These are phyloP conservation scores for Graphilbum fragrans DNA, from an alignment of 2,329 filamentous ascomycete species.

Conservation along the genomic window DNA sequence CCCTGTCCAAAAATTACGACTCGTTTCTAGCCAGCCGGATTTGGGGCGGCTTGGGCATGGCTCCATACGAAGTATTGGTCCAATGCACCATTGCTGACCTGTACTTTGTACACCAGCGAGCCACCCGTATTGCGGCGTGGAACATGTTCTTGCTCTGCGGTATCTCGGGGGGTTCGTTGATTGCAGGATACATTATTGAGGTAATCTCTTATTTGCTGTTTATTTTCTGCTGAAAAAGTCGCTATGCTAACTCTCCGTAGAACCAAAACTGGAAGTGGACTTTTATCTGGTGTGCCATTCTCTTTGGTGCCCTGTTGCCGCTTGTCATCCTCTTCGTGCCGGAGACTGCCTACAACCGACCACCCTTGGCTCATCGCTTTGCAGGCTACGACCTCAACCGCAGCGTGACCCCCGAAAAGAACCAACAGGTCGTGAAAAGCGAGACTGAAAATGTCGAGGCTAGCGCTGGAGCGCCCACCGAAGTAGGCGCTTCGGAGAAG, in stretches of 20 bases:
- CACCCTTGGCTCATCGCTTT: slow-evolving; percentile 4
- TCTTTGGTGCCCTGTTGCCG: slow-evolving; percentile 28
- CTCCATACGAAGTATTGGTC: slow-evolving; percentile 37
- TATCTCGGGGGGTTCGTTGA: slow-evolving; percentile 26
- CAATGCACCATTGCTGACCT: slow-evolving; percentile 36
- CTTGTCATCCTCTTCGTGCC: slow-evolving; percentile 35
- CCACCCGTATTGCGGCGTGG: slow-evolving; percentile 27
- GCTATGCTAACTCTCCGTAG: background rate
- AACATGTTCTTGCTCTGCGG: slow-evolving; percentile 27
- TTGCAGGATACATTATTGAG: slow-evolving; percentile 27
- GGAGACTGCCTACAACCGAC: slow-evolving; percentile 30
- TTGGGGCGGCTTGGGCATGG: slow-evolving; percentile 34
- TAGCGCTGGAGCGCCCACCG: too few species aligned
- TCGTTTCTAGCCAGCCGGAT: slow-evolving; percentile 34
- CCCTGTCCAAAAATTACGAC: slow-evolving; percentile 26
- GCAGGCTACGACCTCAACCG: slow-evolving; percentile 3
- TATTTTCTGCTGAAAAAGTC: background rate
- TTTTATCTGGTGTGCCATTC: slow-evolving; percentile 32
- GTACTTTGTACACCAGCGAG: slow-evolving; percentile 33
- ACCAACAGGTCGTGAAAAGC: too few species aligned
- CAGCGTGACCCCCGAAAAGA: slow-evolving; percentile 1
- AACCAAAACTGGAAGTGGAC: slow-evolving; percentile 29
- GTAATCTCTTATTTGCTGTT: slow-evolving; percentile 2
- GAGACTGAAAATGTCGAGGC: too few species aligned
- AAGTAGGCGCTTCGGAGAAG: slow-evolving; percentile 9